Evolutionary conservation across 805 yeast genomes (phyloP), one percentile per base, ranked within the genome.

Genomic region (Dipodascus albidus): DNA sequence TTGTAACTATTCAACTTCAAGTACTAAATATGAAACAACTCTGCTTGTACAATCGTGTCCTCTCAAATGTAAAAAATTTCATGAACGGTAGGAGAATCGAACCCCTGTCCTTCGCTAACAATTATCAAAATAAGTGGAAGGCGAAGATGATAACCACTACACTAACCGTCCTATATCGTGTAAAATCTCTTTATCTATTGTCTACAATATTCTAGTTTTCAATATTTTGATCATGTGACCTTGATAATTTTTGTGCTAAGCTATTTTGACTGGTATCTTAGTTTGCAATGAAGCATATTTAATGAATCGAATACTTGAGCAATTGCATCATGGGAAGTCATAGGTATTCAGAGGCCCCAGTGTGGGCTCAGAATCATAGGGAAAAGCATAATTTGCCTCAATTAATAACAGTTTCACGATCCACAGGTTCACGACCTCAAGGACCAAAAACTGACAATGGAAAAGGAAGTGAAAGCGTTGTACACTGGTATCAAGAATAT

Each of bases 141-240:
- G 89, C 88, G 81, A 79, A 81, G 74, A 83, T 83, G 87, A 81
- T 84, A 82, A 81, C 91, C 90, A 81, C 87, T 84, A 83, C 87
- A 84, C 91, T 81, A 84, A 82, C 83, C 84, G 80, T 84, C 87
- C 88, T 27, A 8, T n/a, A 33, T 33, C n/a, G 41, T 33, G 41
- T 14, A 33, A 33, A 33, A 33, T 17, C 47, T 41, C 22, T 4
- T 8, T 41, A 4, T 41, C 47, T 14, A 20, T 41, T 14, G 33
- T 27, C 11, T n/a, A n/a, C n/a, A n/a, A n/a, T n/a, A n/a, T n/a
- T n/a, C n/a, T n/a, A n/a, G n/a, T n/a, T n/a, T n/a, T n/a, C n/a
- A n/a, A n/a, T n/a, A n/a, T n/a, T n/a, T n/a, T n/a, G n/a, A n/a
- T n/a, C n/a, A n/a, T n/a, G n/a, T n/a, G n/a, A n/a, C n/a, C n/a